Base-by-base conservation (phyloP, 371 early-diverging fungal species). In the Chytridiales sp. region DNA sequence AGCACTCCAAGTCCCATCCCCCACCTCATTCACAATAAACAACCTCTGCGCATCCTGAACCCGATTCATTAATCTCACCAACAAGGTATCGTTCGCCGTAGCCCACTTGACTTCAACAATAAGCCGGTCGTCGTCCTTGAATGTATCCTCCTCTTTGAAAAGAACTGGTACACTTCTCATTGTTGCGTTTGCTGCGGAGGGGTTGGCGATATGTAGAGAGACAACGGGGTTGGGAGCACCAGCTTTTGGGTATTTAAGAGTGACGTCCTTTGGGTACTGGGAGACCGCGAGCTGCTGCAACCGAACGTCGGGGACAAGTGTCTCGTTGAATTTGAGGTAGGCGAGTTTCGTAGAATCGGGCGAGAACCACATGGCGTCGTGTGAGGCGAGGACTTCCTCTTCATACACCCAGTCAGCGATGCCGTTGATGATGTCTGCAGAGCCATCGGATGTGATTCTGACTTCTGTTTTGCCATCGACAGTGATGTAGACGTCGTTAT, bases 361-460 rank as follows among this genome's bases (percentile, higher is more conserved):
- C 0, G 93, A 88, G 90, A 95, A 95, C 94, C 94, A 95, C 27
- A 91, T 62, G 1, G 94, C 87, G 17, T 74, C 72, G 19, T 86
- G 76, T 0, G 72, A 67, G 0, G 67, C 76, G 46, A 90, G 82
- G 0, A 97, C 90, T 64, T 97, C 96, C 70, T 97, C 96, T 76
- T 96, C 97, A 63, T 97, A 97, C 0, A 97, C 95, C 98, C 98
- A 98, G 72, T 97, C 98, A 26, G 94, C 87, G 13, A 95, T 78
- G 8, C 97, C 98, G 68, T 97, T 95, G 67, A 94, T 88, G n/a
- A 94, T 82, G 6, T 77, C 79, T 26, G 69, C 71, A 19, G 88
- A 86, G 8, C 97, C 97, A 69, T 94, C 94, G 59, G 76, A 80
- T 0, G 97, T 95, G 32, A 97, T 70, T 42, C 85, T 87, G 36